These are phyloP conservation scores for Podospora bellae-mahoneyi DNA, from an alignment of 495 filamentous ascomycete species.

Conservation along the genomic window DNA sequence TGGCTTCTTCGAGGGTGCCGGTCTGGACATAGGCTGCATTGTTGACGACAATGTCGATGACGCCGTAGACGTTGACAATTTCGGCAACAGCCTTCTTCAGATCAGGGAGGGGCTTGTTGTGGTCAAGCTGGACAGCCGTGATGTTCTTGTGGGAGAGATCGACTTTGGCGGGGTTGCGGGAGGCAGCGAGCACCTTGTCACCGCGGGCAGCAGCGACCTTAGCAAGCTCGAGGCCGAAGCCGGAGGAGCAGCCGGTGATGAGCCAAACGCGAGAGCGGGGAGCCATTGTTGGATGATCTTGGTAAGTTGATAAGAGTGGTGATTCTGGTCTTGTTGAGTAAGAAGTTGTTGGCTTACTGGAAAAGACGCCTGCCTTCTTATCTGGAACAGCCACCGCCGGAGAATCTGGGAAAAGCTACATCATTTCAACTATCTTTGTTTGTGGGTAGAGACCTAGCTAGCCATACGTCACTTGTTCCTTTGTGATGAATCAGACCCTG, in stretches of 20 bases:
- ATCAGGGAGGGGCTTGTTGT: slow-evolving; percentile 30
- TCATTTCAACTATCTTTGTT: background rate
- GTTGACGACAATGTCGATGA: slow-evolving; percentile 49
- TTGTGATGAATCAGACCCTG: background rate
- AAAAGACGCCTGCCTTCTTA: background rate
- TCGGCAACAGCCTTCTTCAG: slow-evolving; percentile 32
- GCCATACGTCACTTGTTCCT: background rate
- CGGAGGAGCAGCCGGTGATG: slow-evolving; percentile 53
- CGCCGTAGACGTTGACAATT: slow-evolving; percentile 34
- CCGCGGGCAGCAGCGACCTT: slow-evolving; percentile 41
- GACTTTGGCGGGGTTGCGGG: slow-evolving; percentile 24
- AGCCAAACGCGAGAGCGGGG: slow-evolving; percentile 34
- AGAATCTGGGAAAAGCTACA: background rate
- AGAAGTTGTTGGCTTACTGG: background rate
- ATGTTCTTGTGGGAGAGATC: slow-evolving; percentile 24
- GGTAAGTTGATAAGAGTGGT: background rate
- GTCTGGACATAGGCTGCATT: slow-evolving; percentile 45
- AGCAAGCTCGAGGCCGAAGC: slow-evolving; percentile 47
- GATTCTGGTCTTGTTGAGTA: background rate
- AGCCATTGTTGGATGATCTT: slow-evolving; percentile 9
- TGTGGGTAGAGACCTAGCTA: background rate
- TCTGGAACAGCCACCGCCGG: background rate
- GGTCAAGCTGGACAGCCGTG: slow-evolving; percentile 41
- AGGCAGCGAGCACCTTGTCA: slow-evolving; percentile 46
- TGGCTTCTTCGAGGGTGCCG: slow-evolving; percentile 45